These are phyloP conservation scores for Ceratocystis albifundus DNA, from an alignment of 2,329 filamentous ascomycete genomes.

Conservation along the genomic window DNA sequence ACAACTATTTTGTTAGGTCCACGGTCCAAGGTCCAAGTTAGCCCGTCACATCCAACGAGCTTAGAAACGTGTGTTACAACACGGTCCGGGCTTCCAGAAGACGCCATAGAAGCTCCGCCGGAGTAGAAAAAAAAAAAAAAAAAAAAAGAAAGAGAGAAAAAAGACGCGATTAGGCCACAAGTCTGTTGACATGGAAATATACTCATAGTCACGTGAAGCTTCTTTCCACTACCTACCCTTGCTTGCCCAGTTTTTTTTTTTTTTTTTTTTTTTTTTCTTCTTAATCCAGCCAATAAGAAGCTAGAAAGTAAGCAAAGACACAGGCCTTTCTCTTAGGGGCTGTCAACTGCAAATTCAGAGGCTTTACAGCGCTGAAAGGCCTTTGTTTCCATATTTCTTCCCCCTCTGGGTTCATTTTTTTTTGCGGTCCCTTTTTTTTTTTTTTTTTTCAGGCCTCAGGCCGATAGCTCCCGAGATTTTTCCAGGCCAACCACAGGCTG, in stretches of 20 bases:
- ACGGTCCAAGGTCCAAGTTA: background rate
- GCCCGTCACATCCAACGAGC: background rate
- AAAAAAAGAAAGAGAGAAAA: background rate
- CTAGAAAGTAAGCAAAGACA: conserved; percentile 21
- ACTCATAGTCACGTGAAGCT: background rate
- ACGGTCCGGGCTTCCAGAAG: background rate
- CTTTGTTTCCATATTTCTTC: conserved; percentile 9
- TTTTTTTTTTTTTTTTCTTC: no score
- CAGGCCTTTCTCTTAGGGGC: background rate
- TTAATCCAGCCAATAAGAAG: conserved; percentile 16
- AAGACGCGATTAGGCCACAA: background rate
- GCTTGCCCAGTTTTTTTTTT: no score
- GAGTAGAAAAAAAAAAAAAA: no score
- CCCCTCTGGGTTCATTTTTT: background rate
- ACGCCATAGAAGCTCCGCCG: conserved; percentile 5
- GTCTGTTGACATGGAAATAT: background rate
- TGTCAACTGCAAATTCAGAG: background rate
- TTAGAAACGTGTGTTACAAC: background rate
- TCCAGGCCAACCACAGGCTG: conserved; percentile 21
- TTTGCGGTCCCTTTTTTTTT: conserved; percentile 12
- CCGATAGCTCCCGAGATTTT: conserved; percentile 24
- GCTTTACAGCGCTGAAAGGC: background rate
- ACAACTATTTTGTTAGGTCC: background rate
- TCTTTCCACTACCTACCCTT: no score
- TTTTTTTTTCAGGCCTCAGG: conserved; percentile 13